Evolutionary conservation across 208 protist genomes (phyloP).

Genomic region (Trypanosoma vivax): DNA sequence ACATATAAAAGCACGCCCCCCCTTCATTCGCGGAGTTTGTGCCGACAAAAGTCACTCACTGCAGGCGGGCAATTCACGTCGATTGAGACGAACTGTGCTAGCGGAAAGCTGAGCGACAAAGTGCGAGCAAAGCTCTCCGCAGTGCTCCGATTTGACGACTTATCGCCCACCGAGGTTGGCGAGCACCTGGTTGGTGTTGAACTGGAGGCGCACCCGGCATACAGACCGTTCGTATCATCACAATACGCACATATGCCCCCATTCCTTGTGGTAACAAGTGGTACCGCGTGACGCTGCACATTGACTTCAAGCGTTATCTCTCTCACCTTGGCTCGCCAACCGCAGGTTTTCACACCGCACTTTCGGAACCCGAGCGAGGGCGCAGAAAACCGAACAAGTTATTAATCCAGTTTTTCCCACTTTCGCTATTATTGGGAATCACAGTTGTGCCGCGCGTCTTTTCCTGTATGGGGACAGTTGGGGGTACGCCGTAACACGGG

Average conservation of each 20-base stretch:
- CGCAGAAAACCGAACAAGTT: too few relatives aligned
- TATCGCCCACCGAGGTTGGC: constrained; percentile 30
- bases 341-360: too few relatives aligned
- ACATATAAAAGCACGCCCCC: too few relatives aligned
- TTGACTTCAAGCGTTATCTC: not conserved
- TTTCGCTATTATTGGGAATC: too few relatives aligned
- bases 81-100: not conserved
- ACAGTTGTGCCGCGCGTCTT: too few relatives aligned
- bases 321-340: too few relatives aligned
- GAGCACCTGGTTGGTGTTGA: constrained; percentile 69
- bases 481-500: too few relatives aligned
- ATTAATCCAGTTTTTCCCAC: too few relatives aligned
- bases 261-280: constrained; percentile 62
- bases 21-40: too few relatives aligned
- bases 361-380: too few relatives aligned
- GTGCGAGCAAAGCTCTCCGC: not conserved
- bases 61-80: not conserved
- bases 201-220: constrained; percentile 28
- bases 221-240: constrained; percentile 50
- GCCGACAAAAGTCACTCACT: too few relatives aligned
- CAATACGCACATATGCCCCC: constrained; percentile 46
- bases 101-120: not conserved
- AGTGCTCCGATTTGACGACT: constrained; percentile 31
- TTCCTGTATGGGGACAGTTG: too few relatives aligned
- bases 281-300: constrained; percentile 22